phyloP scores from a whole-genome alignment of 495 filamentous ascomycete genomes.

The Parathielavia appendiculata region DNA sequence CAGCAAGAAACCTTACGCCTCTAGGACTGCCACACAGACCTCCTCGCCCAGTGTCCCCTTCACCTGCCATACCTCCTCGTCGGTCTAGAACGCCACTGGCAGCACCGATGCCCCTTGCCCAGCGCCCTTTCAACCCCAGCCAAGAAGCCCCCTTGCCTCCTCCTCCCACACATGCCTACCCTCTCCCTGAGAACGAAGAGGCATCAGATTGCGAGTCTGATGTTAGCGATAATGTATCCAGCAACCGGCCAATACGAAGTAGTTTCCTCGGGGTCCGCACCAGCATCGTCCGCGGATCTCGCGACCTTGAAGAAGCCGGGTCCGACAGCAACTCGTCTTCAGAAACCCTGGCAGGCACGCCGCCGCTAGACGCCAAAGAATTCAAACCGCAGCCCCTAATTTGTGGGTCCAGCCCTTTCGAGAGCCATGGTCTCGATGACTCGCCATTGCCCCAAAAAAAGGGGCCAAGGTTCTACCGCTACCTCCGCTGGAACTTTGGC shows the following conservation, averaged over 20 bases:
- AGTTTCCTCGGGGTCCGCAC: constrained; percentile 1
- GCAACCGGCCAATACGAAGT: neutral
- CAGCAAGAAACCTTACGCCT: neutral
- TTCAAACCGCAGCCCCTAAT: constrained; percentile 3
- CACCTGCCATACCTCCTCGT: neutral
- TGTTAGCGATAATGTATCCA: neutral
- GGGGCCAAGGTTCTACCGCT: constrained; percentile 28
- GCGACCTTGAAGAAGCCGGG: constrained; percentile 7
- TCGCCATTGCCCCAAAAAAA: constrained; percentile 29
- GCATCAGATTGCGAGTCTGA: constrained; percentile 11
- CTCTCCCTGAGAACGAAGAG: neutral
- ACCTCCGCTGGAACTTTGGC: constrained; percentile 34
- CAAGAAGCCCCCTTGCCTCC: neutral
- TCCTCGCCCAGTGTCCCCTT: neutral
- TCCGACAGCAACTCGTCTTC: neutral
- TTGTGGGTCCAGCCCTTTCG: constrained; percentile 12
- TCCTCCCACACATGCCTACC: neutral
- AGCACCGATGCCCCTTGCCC: neutral
- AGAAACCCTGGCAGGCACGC: neutral
- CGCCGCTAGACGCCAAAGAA: neutral
- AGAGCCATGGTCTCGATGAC: constrained; percentile 14
- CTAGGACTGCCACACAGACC: neutral
- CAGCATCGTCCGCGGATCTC: constrained; percentile 1
- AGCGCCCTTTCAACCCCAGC: neutral
- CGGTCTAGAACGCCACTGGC: neutral